These are phyloP conservation scores for Talaromyces verruculosus DNA, from an alignment of 2,329 filamentous ascomycete species.

Conservation along the genomic window DNA sequence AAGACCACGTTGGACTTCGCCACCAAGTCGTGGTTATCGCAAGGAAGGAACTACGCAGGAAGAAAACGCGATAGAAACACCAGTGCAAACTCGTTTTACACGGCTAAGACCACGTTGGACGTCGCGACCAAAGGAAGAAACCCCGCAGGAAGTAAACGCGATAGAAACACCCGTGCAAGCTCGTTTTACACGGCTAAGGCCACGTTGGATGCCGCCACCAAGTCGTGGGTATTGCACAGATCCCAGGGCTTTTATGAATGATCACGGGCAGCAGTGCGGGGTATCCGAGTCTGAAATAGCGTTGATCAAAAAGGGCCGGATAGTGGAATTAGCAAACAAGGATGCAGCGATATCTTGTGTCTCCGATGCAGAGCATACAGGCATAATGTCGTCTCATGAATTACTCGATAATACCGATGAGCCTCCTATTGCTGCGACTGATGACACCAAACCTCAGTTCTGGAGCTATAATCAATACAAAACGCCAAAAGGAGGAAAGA, in stretches of 20 bases:
- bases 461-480: slow-evolving; percentile 46
- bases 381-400: slow-evolving; percentile 9
- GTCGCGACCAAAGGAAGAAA: not conserved
- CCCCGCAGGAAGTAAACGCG: not conserved
- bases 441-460: slow-evolving; percentile 25
- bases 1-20: not conserved
- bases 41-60: not conserved
- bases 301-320: not conserved
- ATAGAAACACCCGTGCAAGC: not conserved
- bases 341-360: not conserved
- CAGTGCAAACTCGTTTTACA: not conserved
- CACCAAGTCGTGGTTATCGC: too few relatives aligned
- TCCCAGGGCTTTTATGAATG: slow-evolving; percentile 15
- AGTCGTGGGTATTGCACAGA: slow-evolving; percentile 12
- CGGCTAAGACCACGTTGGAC: not conserved
- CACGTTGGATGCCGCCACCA: not conserved
- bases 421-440: not conserved
- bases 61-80: not conserved
- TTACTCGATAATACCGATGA: not conserved
- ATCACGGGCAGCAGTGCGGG: slow-evolving; percentile 3
- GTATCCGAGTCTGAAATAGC: slow-evolving; percentile 5
- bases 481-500: slow-evolving; percentile 51
- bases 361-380: not conserved
- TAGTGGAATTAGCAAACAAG: not conserved
- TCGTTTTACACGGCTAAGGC: not conserved